Conservation (phyloP, 2,329 filamentous ascomycete species). For the Verticillium isaacii region DNA sequence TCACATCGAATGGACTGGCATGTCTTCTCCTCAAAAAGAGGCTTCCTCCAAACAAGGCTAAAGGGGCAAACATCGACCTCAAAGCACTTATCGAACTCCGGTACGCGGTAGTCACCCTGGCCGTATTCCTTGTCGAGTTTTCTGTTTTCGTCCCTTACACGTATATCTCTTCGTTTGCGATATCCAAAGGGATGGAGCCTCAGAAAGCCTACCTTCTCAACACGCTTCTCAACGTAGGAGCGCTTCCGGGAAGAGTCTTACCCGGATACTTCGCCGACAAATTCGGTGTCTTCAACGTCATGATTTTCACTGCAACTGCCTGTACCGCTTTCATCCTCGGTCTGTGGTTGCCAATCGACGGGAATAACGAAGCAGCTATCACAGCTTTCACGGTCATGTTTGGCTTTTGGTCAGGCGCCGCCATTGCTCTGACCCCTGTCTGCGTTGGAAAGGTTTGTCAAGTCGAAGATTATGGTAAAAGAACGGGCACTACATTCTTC, state of each 20-base stretch:
- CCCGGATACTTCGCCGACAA: constrained; percentile 65
- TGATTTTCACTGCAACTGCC: constrained; percentile 51
- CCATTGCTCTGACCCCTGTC: constrained; percentile 66
- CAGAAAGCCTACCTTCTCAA: constrained; percentile 62
- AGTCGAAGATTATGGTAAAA: constrained; percentile 63
- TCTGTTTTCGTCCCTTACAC: constrained; percentile 62
- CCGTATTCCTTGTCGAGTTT: constrained; percentile 55
- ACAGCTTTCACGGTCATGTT: constrained; percentile 61
- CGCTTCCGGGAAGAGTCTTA: constrained; percentile 61
- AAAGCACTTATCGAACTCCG: constrained; percentile 43
- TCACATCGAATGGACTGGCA: constrained; percentile 20
- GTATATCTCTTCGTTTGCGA: constrained; percentile 62
- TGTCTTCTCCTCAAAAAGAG: constrained; percentile 29
- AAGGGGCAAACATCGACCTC: constrained; percentile 41
- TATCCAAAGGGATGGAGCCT: constrained; percentile 45
- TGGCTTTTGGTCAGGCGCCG: constrained; percentile 65
- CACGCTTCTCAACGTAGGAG: constrained; percentile 65
- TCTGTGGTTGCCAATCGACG: constrained; percentile 53
- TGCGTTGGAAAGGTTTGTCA: constrained; percentile 67
- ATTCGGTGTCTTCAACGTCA: constrained; percentile 65
- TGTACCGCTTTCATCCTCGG: constrained; percentile 44
- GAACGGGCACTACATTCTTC: constrained; percentile 66
- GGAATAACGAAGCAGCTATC: constrained; percentile 39
- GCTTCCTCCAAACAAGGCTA: constrained; percentile 41
- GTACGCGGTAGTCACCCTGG: constrained; percentile 47